These are phyloP conservation scores for Sungouiella blattae DNA, from an alignment of 805 yeast genomes.

Conservation along the genomic window DNA sequence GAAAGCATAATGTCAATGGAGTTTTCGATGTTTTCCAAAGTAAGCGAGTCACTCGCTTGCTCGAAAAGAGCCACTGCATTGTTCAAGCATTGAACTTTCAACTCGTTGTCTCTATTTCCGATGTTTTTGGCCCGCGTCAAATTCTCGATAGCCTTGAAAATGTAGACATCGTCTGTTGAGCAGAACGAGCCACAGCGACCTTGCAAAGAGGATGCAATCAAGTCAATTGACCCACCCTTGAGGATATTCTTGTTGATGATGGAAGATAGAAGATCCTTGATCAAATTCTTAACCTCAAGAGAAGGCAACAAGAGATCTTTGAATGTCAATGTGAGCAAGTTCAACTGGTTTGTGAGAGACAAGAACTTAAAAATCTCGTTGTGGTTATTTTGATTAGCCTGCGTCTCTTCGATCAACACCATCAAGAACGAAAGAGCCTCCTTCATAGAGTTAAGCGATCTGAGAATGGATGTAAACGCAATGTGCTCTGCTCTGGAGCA, in stretches of 20 bases:
- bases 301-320: slow-evolving; percentile 75
- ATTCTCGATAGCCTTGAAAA: slow-evolving; percentile 91
- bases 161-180: slow-evolving; percentile 87
- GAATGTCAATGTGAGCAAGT: slow-evolving; percentile 64
- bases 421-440: slow-evolving; percentile 88
- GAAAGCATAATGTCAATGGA: slow-evolving; percentile 75
- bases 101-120: slow-evolving; percentile 67
- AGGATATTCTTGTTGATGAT: slow-evolving; percentile 84
- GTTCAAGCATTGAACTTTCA: slow-evolving; percentile 59
- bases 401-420: slow-evolving; percentile 72
- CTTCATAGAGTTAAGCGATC: slow-evolving; percentile 71
- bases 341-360: slow-evolving; percentile 62
- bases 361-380: slow-evolving; percentile 69
- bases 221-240: slow-evolving; percentile 90
- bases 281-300: slow-evolving; percentile 56
- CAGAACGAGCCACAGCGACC: slow-evolving; percentile 94
- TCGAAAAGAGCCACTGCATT: slow-evolving; percentile 76
- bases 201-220: slow-evolving; percentile 81
- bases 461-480: slow-evolving; percentile 74
- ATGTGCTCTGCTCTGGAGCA: slow-evolving; percentile 87
- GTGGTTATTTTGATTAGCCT: slow-evolving; percentile 41
- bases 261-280: slow-evolving; percentile 84
- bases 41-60: slow-evolving; percentile 73
- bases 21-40: slow-evolving; percentile 75
- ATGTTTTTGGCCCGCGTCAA: slow-evolving; percentile 80